Evolutionary conservation across 108 stramenopile genomes (phyloP), one percentile per base, ranked within the genome.

Genomic region (Skeletonema grethae): DNA sequence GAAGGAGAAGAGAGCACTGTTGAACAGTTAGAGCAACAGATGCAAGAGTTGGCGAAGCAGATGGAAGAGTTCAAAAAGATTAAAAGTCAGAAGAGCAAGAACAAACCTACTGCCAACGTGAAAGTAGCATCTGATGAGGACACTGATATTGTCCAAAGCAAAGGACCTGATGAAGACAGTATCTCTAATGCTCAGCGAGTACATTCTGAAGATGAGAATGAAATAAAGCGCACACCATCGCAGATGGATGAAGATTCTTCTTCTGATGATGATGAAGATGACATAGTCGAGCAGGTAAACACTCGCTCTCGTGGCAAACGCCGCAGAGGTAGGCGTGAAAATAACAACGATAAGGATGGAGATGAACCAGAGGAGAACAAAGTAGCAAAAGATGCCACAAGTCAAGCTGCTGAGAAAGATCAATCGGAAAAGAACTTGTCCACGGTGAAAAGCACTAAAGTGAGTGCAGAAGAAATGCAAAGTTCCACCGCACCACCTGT

Each of bases 11-110:
- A 63, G 36, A 56, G 69, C 20, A 45, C 63, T 35, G 38, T 85
- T 53, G 30, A 61, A 29, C 56, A 79, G 34, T 38, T 90, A 5
- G 73, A 81, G 55, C 72, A 83, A 34, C 65, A 75, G 39, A 88
- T 86, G 83, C 67, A 83, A 61, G 35, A 34, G 7, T 59, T 79
- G 68, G 39, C 58, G 38, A 57, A 59, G 20, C 69, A 84, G 67
- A 60, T 72, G 76, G 61, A 69, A 56, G 63, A 67, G 38, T 48
- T 75, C 48, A 70, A 78, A 38, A 61, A 35, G 58, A 50, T 72
- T 0, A 59, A 59, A 41, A 15, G 29, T n/a, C 43, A 20, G 12
- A 45, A 25, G 12, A 63, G 12, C 41, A 48, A 63, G 61, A 73
- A 20, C 25, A 28, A 28, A 28, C 25, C 25, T 46, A 22, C 38